Percentiles rank a stretch among this genome's conserved stretches.
Conservation (phyloP, 2,329 filamentous ascomycete genomes). For the Colletotrichum sp. region DNA sequence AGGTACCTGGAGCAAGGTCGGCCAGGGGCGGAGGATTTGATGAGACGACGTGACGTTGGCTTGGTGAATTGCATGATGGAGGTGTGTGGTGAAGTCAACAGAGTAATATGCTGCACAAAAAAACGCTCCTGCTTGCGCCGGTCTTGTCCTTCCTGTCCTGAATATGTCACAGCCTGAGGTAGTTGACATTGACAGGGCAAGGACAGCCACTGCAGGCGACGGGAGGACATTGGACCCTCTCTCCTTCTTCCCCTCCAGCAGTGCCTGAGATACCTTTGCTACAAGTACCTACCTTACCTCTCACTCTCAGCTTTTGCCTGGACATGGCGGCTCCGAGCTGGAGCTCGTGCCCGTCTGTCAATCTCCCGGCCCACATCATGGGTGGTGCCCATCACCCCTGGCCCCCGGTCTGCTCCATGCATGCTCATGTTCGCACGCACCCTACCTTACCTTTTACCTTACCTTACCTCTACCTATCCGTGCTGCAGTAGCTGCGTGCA, state of each 20-base stretch:
- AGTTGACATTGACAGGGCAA: not conserved
- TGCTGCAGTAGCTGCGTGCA: too few relatives aligned
- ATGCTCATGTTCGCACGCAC: conserved; percentile 5
- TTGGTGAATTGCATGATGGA: not conserved
- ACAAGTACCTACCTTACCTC: not conserved
- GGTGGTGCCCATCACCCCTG: not conserved
- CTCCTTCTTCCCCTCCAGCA: not conserved
- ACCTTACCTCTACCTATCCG: not conserved
- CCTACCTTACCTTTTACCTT: not conserved
- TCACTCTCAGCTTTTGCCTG: not conserved
- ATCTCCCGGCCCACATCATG: conserved; percentile 12
- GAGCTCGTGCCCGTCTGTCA: conserved; percentile 1
- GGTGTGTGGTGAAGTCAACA: not conserved
- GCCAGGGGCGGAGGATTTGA: not conserved
- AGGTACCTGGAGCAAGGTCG: conserved; percentile 12
- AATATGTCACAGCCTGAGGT: not conserved
- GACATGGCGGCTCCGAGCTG: not conserved
- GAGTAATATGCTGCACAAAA: not conserved
- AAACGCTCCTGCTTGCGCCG: not conserved
- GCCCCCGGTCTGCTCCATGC: not conserved
- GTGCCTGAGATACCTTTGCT: not conserved
- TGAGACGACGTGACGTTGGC: not conserved
- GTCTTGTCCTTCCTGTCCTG: not conserved
- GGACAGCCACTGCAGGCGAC: not conserved
- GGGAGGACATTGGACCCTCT: not conserved